These are phyloP conservation scores for Aspergillus asperescens DNA, from an alignment of 495 filamentous ascomycete genomes.

Conservation along the genomic window DNA sequence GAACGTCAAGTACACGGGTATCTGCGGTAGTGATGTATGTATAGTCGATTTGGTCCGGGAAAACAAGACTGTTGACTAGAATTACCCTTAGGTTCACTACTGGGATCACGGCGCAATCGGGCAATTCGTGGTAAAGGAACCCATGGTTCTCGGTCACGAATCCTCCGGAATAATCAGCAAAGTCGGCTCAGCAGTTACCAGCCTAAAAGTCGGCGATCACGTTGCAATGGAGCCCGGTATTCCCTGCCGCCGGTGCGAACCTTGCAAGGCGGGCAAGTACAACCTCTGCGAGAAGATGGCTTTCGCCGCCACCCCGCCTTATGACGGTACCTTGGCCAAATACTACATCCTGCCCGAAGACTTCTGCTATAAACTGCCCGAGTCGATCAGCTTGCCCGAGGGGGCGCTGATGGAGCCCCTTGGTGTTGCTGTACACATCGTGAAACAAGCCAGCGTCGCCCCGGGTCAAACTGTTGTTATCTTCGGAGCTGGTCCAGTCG, in stretches of 20 bases:
- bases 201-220: constrained; percentile 41
- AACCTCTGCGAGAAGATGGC: constrained; percentile 50
- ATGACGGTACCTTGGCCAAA: constrained; percentile 51
- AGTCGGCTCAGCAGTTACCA: constrained; percentile 53
- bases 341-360: constrained; percentile 53
- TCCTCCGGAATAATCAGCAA: constrained; percentile 68
- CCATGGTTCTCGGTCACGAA: constrained; percentile 93
- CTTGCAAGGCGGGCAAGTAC: constrained; percentile 49
- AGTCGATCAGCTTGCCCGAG: constrained; percentile 42
- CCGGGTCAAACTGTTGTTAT: constrained; percentile 49
- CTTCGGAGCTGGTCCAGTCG: constrained; percentile 52
- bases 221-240: constrained; percentile 53
- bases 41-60: not conserved
- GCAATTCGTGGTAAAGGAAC: constrained; percentile 70
- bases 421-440: constrained; percentile 52
- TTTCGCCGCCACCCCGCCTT: constrained; percentile 51
- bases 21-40: constrained; percentile 80
- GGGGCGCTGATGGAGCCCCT: constrained; percentile 52
- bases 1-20: constrained; percentile 79
- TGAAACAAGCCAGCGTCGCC: constrained; percentile 39
- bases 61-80: not conserved
- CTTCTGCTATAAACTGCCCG: constrained; percentile 51
- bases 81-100: constrained; percentile 62
- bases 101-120: constrained; percentile 82
- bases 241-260: constrained; percentile 47